A percentile compares a stretch with the other conserved stretches of the same genome.
Conservation (phyloP, 805 yeast species). For the Saccharomycopsis sp. region DNA sequence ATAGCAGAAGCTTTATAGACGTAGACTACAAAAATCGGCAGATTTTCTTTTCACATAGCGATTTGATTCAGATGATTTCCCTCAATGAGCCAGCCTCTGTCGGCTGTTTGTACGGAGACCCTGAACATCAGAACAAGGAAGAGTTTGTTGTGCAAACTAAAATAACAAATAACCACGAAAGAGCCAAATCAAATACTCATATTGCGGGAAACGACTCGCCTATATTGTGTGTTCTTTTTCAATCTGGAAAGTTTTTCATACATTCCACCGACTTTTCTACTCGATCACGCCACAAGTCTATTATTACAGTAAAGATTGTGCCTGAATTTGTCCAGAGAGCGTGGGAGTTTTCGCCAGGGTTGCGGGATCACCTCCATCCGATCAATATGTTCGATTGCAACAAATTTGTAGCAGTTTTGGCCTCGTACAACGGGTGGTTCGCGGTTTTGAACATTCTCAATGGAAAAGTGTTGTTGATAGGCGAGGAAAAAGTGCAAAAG, state of each 20-base stretch:
- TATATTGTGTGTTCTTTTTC: slow-evolving; percentile 8
- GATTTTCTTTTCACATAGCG: slow-evolving; percentile 2
- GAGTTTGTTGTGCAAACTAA: slow-evolving; percentile 7
- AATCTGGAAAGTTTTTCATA: slow-evolving; percentile 18
- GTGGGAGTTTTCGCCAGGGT: not conserved
- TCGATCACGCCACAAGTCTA: not conserved
- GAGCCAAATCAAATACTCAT: no score
- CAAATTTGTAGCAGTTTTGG: slow-evolving; percentile 6
- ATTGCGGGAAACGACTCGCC: slow-evolving; percentile 15
- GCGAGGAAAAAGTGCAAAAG: slow-evolving; percentile 13
- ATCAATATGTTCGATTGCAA: slow-evolving; percentile 16
- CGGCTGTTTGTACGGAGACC: not conserved
- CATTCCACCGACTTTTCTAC: slow-evolving; percentile 3
- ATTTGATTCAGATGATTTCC: not conserved
- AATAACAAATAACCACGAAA: slow-evolving; percentile 10
- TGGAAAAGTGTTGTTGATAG: slow-evolving; percentile 17
- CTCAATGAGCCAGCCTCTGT: not conserved
- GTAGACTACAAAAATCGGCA: slow-evolving; percentile 13
- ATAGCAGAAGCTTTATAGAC: slow-evolving; percentile 6
- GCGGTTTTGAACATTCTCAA: slow-evolving; percentile 18
- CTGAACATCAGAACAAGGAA: not conserved
- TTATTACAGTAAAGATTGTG: slow-evolving; percentile 4
- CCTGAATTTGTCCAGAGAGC: slow-evolving; percentile 12
- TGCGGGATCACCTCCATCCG: slow-evolving; percentile 3
- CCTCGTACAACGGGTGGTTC: slow-evolving; percentile 20